These are phyloP conservation scores for Boechera retrofracta DNA, from an alignment of 345 rosid genomes.

Conservation along the genomic window DNA sequence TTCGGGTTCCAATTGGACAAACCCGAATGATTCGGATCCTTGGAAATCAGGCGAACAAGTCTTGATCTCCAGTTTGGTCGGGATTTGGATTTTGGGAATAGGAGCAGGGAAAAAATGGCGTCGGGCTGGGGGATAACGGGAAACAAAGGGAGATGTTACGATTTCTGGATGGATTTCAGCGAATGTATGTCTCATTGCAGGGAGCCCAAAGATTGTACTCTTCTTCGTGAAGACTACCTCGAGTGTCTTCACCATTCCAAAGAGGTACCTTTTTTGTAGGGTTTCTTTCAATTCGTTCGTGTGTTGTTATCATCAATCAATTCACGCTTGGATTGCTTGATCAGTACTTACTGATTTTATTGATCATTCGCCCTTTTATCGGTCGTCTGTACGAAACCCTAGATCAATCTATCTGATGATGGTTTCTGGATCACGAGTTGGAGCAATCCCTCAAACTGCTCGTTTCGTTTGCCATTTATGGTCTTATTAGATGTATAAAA, in stretches of 20 bases:
- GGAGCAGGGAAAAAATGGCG: conserved; percentile 53
- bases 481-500: background rate
- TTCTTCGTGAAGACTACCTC: conserved; percentile 89
- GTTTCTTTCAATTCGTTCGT: background rate
- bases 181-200: conserved; percentile 95
- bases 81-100: conserved; percentile 36
- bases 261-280: conserved; percentile 54
- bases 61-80: background rate
- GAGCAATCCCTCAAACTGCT: background rate
- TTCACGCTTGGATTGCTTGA: conserved; percentile 6
- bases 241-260: conserved; percentile 98
- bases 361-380: background rate
- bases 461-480: background rate
- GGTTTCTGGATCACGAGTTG: conserved; percentile 3
- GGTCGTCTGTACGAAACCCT: background rate
- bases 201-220: conserved; percentile 91
- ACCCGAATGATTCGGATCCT: conserved; percentile 28
- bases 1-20: conserved; percentile 3
- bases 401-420: conserved; percentile 13
- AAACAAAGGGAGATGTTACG: conserved; percentile 92
- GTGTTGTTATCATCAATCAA: background rate
- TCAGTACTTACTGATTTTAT: background rate
- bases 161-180: conserved; percentile 74
- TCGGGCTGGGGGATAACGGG: conserved; percentile 99
- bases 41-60: conserved; percentile 1